Base-by-base conservation (phyloP, 2,329 filamentous ascomycete species). In the Xylaria sp. region DNA sequence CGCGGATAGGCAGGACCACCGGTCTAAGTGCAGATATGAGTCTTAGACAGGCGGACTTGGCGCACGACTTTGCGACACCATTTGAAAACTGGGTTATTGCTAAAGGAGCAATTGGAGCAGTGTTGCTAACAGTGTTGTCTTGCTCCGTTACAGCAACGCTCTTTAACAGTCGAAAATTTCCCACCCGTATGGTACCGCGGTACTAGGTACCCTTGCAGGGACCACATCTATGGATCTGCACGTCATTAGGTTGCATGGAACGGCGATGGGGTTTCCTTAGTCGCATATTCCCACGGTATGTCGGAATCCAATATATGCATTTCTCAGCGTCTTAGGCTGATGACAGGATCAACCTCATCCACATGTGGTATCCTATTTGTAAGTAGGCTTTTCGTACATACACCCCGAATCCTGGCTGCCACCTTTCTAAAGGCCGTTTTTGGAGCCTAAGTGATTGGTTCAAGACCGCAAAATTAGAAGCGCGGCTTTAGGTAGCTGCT, bases 131-230 rank as follows among this genome's bases (percentile, higher is more conserved):
- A n/a, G n/a, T n/a, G n/a, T n/a, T n/a, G n/a, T n/a, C n/a, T n/a
- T n/a, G n/a, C n/a, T n/a, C n/a, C n/a, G n/a, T n/a, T n/a, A n/a
- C n/a, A 40, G 27, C 17, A 15, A 43, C 31, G 31, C 13, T 48
- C 15, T 13, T 33, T 13, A 25, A 13, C 49, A n/a, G n/a, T 60
- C 51, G 21, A 54, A 58, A 62, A 44, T 58, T 61, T 60, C 59
- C 59, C 54, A 54, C 40, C 59, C 5, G 47, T 48, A n/a, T 19
- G 46, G 43, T 23, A 41, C 47, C 21, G n/a, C n/a, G n/a, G n/a
- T n/a, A n/a, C n/a, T n/a, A n/a, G n/a, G n/a, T n/a, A n/a, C n/a
- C 52, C 46, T 29, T 60, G 51, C 56, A 60, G 55, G 60, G 51
- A 51, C 31, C 31, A 40, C 15, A 38, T 51, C n/a, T n/a, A n/a